These are phyloP conservation scores for Thraustotheca clavata DNA, from an alignment of 352 stramenopile genomes.

Conservation along the genomic window DNA sequence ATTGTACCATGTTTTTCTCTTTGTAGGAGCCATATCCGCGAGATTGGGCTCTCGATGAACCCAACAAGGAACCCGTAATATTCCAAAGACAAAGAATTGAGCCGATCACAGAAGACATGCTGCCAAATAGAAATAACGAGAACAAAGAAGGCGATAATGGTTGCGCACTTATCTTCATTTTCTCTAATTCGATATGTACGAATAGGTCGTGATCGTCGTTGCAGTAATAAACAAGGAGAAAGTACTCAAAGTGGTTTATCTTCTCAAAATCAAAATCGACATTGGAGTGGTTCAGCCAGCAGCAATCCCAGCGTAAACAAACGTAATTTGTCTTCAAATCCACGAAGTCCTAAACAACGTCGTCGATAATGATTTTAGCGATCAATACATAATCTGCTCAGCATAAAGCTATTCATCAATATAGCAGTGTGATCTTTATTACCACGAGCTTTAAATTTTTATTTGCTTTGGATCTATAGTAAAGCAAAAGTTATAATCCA, in stretches of 20 bases:
- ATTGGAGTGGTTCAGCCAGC: background rate
- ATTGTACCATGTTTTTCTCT: background rate
- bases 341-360: conserved; percentile 42
- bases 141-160: conserved; percentile 24
- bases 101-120: conserved; percentile 53
- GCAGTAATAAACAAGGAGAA: too few relatives aligned
- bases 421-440: too few relatives aligned
- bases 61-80: conserved; percentile 74
- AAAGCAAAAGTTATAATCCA: too few relatives aligned
- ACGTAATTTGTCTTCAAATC: conserved; percentile 22
- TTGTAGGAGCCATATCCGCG: conserved; percentile 68
- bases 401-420: too few relatives aligned
- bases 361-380: too few relatives aligned
- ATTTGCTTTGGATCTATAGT: too few relatives aligned
- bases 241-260: too few relatives aligned
- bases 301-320: conserved; percentile 20
- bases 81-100: conserved; percentile 81
- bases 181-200: conserved; percentile 10
- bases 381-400: too few relatives aligned
- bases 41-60: conserved; percentile 82
- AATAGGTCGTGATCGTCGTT: too few relatives aligned
- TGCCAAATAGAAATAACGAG: conserved; percentile 48
- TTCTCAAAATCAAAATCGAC: too few relatives aligned
- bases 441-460: too few relatives aligned
- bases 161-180: too few relatives aligned